Percentiles rank a stretch among this genome's conserved stretches.
Evolutionary conservation across 345 rosid species (phyloP).

Genomic region (Corchorus olitorius): DNA sequence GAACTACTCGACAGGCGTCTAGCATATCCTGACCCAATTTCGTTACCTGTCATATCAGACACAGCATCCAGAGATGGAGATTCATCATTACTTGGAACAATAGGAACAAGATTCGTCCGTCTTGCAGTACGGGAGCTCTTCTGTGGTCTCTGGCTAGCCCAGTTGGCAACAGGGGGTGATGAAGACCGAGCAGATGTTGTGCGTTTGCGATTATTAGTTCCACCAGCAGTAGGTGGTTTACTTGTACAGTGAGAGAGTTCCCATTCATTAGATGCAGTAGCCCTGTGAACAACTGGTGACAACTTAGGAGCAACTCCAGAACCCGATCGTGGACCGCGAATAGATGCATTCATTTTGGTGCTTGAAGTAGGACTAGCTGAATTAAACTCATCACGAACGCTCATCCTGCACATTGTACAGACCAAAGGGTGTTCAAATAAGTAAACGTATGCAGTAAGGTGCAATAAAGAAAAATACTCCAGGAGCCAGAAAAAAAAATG

Average conservation of each 20-base stretch:
- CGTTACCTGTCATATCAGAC: slow-evolving; percentile 69
- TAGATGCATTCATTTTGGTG: slow-evolving; percentile 59
- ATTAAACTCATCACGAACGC: slow-evolving; percentile 63
- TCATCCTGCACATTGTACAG: slow-evolving; percentile 53
- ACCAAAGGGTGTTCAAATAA: slow-evolving; percentile 5
- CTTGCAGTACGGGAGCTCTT: slow-evolving; percentile 87
- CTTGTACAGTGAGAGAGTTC: slow-evolving; percentile 78
- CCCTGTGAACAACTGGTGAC: slow-evolving; percentile 64
- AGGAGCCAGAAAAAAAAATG: not conserved
- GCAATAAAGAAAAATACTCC: not conserved
- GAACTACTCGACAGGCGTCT: slow-evolving; percentile 65
- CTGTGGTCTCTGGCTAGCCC: slow-evolving; percentile 87
- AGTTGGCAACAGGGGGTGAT: slow-evolving; percentile 82
- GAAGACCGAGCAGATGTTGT: slow-evolving; percentile 63
- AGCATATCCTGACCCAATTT: slow-evolving; percentile 62
- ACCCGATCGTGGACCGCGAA: slow-evolving; percentile 78
- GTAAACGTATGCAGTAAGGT: not conserved
- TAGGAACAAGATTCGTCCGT: slow-evolving; percentile 77
- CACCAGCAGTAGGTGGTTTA: slow-evolving; percentile 68
- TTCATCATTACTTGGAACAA: slow-evolving; percentile 72
- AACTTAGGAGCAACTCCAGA: slow-evolving; percentile 64
- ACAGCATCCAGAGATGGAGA: slow-evolving; percentile 56
- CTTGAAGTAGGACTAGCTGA: slow-evolving; percentile 72
- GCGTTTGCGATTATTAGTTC: slow-evolving; percentile 75
- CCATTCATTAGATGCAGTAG: slow-evolving; percentile 73